Evolutionary conservation across 2,329 filamentous ascomycete species (phyloP), one percentile per base, ranked within the genome.

Genomic region (Cladosporium sp.): DNA sequence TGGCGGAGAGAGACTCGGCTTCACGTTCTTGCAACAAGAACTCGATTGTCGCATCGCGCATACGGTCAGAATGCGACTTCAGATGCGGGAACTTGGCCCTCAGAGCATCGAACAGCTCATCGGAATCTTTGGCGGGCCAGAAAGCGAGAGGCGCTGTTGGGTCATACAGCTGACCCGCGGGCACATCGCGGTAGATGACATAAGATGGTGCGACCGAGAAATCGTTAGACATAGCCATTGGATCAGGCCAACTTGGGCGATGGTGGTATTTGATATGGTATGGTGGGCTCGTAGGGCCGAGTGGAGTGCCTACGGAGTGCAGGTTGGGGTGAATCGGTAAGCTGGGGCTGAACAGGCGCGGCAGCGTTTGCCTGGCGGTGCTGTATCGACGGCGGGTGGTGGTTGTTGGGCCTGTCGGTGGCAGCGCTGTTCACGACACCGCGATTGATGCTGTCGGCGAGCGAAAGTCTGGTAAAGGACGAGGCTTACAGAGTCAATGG

Each of bases 71-170:
- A 54, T 74, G 72, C 47, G 66, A 70, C 51, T 67, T 68, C 36
- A 71, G 63, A 52, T 70, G 65, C 5, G 73, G 72, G 56, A 66
- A 75, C 22, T 71, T 70, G 28, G 60, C 51, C 42, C 70, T 64
- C 20, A 75, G 64, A 40, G 73, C 73, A 51, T 73, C 70, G 65
- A 73, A 73, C 5, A 75, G 67, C 56, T 74, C 72, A 54, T 75
- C 73, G 11, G 73, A 75, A 56, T 71, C 72, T 61, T 73, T 73
- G 30, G 70, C 62, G 42, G 72, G 72, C 64, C 69, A 72, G 69
- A 73, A 74, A 55, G 69, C 61, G 28, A 70, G 63, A 47, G 71
- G 61, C 37, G 68, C 65, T 43, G 67, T 67, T 20, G 68, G 69
- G 61, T 73, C 70, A 63, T 67, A 68, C 11, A 67, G 63, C 50